phyloP scores from a whole-genome alignment of 768 basidiomycete species.

The Leccinum obscurum region DNA sequence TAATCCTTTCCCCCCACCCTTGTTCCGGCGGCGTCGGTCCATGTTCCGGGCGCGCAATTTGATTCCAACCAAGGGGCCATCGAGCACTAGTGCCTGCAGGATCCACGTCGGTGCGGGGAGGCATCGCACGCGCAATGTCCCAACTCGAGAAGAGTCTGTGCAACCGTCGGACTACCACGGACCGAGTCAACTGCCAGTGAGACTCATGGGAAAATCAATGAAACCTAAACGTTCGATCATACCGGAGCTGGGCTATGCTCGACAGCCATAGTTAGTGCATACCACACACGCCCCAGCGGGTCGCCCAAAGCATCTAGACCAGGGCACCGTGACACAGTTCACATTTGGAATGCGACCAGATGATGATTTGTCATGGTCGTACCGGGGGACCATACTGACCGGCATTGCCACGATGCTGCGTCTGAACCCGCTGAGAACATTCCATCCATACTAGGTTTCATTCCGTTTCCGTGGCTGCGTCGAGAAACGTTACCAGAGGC shows the following conservation, averaged over 20 bases:
- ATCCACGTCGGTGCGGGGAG: constrained; percentile 14
- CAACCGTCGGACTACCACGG: constrained; percentile 10
- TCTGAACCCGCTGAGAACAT: constrained; percentile 12
- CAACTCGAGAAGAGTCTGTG: constrained; percentile 8
- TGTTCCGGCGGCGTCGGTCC: constrained; percentile 19
- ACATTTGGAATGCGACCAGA: constrained; percentile 11
- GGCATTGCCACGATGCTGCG: constrained; percentile 28
- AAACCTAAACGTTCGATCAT: constrained; percentile 29
- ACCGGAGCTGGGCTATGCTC: constrained; percentile 33
- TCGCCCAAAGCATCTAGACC: constrained; percentile 12
- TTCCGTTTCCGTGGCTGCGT: constrained; percentile 22
- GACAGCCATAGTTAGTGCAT: constrained; percentile 17
- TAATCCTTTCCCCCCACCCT: constrained; percentile 6
- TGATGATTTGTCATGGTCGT: constrained; percentile 11
- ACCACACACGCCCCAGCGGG: constrained; percentile 11
- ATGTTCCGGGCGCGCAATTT: constrained; percentile 1
- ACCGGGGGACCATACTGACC: constrained; percentile 6
- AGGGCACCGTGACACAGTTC: constrained; percentile 1
- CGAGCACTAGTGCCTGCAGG: constrained; percentile 14
- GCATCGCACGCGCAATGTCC: constrained; percentile 11
- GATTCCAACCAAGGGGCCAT: not conserved
- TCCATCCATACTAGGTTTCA: constrained; percentile 17
- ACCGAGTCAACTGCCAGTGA: constrained; percentile 4
- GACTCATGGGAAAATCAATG: constrained; percentile 17
- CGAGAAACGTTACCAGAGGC: constrained; percentile 16